Evolutionary conservation across 2,329 filamentous ascomycete species (phyloP).

Genomic region (Cladosporium sp.): DNA sequence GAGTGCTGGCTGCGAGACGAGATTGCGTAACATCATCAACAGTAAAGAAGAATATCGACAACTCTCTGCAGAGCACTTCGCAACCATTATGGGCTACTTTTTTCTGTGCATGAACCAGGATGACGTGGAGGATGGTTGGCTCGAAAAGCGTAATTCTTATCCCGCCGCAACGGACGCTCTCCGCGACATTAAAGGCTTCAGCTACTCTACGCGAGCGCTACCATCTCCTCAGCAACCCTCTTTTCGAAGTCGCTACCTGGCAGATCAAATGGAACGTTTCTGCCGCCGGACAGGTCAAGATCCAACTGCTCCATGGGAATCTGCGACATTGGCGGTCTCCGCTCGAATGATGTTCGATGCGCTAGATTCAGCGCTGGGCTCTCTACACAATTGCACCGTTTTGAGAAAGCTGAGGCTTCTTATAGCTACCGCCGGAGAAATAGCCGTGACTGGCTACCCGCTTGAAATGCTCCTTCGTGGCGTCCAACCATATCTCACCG

Average conservation of each 20-base stretch:
- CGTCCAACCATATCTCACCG: slow-evolving; percentile 70
- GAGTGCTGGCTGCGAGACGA: slow-evolving; percentile 52
- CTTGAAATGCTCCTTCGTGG: slow-evolving; percentile 86
- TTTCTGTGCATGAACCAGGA: slow-evolving; percentile 69
- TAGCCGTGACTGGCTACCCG: slow-evolving; percentile 73
- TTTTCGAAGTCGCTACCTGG: slow-evolving; percentile 73
- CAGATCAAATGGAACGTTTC: slow-evolving; percentile 72
- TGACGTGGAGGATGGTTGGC: slow-evolving; percentile 63
- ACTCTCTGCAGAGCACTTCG: slow-evolving; percentile 65
- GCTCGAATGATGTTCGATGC: slow-evolving; percentile 74
- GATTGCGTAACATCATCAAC: slow-evolving; percentile 67
- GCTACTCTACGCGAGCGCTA: slow-evolving; percentile 61
- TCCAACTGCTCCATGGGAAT: slow-evolving; percentile 35
- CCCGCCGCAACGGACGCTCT: slow-evolving; percentile 60
- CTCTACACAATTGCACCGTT: slow-evolving; percentile 80
- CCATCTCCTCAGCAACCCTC: slow-evolving; percentile 80
- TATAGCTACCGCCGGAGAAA: slow-evolving; percentile 69
- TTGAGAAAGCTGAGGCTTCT: slow-evolving; percentile 81
- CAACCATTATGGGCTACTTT: slow-evolving; percentile 70
- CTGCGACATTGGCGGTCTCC: slow-evolving; percentile 27
- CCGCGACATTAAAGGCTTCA: slow-evolving; percentile 63
- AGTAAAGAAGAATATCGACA: slow-evolving; percentile 56
- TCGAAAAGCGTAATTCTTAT: slow-evolving; percentile 40
- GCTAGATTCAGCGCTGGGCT: slow-evolving; percentile 77
- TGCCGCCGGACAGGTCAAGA: slow-evolving; percentile 68